Evolutionary conservation across 306 rosid species (phyloP).

Genomic region (Prunus mira): DNA sequence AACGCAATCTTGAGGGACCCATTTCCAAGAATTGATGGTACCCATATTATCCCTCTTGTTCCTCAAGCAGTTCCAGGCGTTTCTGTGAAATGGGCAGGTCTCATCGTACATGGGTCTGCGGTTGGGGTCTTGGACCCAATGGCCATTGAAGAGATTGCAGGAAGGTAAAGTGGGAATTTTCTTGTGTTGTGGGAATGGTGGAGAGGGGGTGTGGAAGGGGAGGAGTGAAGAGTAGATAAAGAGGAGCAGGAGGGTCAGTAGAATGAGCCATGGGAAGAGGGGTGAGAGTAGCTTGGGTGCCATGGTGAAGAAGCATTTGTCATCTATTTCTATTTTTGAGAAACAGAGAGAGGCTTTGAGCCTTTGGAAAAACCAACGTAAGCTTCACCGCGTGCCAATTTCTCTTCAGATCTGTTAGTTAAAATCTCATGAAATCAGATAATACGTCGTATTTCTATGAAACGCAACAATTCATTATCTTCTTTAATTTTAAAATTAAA

Average conservation of each 20-base stretch:
- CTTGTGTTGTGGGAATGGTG: constrained; percentile 13
- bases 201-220: constrained; percentile 27
- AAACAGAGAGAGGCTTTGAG: not conserved
- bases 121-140: constrained; percentile 61
- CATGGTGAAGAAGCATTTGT: constrained; percentile 27
- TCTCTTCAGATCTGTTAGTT: too few species aligned
- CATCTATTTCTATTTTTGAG: not conserved
- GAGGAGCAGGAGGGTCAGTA: constrained; percentile 44
- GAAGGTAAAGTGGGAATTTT: constrained; percentile 24
- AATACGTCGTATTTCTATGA: too few species aligned
- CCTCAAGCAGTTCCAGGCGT: constrained; percentile 86
- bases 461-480: too few species aligned
- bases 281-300: constrained; percentile 53
- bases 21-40: constrained; percentile 73
- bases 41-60: constrained; percentile 66
- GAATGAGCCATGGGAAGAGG: constrained; percentile 60
- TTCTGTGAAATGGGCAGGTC: constrained; percentile 81
- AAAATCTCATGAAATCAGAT: too few species aligned
- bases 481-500: too few species aligned
- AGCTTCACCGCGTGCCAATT: not conserved
- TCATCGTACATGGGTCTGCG: constrained; percentile 64
- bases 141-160: constrained; percentile 58
- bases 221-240: constrained; percentile 46
- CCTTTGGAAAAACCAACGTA: not conserved
- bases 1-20: constrained; percentile 62